A percentile compares a stretch with the other conserved stretches of the same genome.
phyloP scores from a whole-genome alignment of 2,329 filamentous ascomycete species.

The Thermomyces lanuginosus region DNA sequence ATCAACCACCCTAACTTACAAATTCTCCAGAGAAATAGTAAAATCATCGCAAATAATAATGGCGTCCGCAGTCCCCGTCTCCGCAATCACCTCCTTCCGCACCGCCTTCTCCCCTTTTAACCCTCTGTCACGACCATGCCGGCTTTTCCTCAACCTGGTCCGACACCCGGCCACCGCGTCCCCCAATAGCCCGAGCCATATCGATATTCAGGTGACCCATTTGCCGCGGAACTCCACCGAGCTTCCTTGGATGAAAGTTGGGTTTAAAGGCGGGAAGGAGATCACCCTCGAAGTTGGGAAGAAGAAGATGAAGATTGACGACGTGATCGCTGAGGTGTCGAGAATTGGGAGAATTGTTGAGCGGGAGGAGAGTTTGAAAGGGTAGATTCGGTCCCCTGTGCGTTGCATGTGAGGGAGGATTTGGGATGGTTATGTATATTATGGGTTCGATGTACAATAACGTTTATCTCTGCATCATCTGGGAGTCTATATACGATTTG shows the following conservation, averaged over 20 bases:
- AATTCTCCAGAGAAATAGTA: too few species aligned
- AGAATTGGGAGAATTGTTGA: slow-evolving; percentile 70
- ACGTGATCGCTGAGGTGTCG: slow-evolving; percentile 76
- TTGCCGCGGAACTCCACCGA: slow-evolving; percentile 54
- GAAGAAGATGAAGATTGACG: slow-evolving; percentile 64
- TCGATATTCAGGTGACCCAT: slow-evolving; percentile 63
- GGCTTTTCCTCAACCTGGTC: slow-evolving; percentile 73
- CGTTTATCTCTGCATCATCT: too few species aligned
- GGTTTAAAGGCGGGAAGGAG: slow-evolving; percentile 93
- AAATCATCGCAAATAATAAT: slow-evolving; percentile 12
- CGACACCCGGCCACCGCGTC: slow-evolving; percentile 67
- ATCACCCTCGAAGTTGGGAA: slow-evolving; percentile 67
- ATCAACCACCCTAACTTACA: too few species aligned
- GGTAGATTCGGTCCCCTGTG: too few species aligned
- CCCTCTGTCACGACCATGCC: slow-evolving; percentile 58
- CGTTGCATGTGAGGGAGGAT: too few species aligned
- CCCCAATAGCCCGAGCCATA: slow-evolving; percentile 54
- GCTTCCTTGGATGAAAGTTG: slow-evolving; percentile 54
- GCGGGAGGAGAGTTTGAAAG: slow-evolving; percentile 63
- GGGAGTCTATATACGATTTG: too few species aligned
- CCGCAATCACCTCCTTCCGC: slow-evolving; percentile 52
- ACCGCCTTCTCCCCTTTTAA: slow-evolving; percentile 90
- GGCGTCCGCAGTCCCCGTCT: slow-evolving; percentile 24
- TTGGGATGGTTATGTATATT: too few species aligned
- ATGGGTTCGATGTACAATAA: too few species aligned